Conservation (phyloP, 1,284 basidiomycete genomes). For the Boletus smithii region DNA sequence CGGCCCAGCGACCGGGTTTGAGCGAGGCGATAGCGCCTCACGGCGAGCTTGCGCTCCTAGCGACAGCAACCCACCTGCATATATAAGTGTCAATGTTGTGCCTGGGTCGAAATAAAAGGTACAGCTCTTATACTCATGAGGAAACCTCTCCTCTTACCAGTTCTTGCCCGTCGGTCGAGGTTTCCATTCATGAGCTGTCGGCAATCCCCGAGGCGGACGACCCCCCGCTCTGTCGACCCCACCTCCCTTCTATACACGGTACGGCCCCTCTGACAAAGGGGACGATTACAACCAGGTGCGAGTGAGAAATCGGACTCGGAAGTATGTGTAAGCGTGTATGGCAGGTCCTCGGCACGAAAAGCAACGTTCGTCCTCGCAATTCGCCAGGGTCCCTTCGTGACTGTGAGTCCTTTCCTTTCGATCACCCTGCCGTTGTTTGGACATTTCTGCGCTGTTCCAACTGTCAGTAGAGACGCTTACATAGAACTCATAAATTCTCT, state of each 20-base stretch:
- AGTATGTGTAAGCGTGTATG: conserved; percentile 7
- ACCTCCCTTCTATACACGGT: conserved; percentile 3
- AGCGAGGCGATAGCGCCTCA: conserved; percentile 14
- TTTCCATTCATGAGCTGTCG: conserved; percentile 9
- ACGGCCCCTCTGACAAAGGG: conserved; percentile 10
- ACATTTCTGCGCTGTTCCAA: conserved; percentile 5
- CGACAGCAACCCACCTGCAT: conserved; percentile 1
- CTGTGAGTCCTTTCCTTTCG: conserved; percentile 11
- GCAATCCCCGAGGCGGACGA: conserved; percentile 13
- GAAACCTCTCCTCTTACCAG: not conserved
- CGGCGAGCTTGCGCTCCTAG: not conserved
- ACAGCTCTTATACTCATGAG: conserved; percentile 7
- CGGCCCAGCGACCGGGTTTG: conserved; percentile 17
- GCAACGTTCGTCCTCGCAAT: conserved; percentile 30
- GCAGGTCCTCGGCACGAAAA: conserved; percentile 13
- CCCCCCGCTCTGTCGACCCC: conserved; percentile 15
- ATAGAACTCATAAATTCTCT: conserved; percentile 4
- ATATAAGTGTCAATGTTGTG: conserved; percentile 10
- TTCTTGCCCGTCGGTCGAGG: not conserved
- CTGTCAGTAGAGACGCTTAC: conserved; percentile 10
- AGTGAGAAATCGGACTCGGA: conserved; percentile 18
- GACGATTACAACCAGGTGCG: not conserved
- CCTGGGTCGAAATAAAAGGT: conserved; percentile 18
- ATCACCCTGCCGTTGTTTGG: conserved; percentile 21
- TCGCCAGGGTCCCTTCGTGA: conserved; percentile 12